Conservation (phyloP, 2,329 filamentous ascomycete genomes). For the Epichloe hybrida region DNA sequence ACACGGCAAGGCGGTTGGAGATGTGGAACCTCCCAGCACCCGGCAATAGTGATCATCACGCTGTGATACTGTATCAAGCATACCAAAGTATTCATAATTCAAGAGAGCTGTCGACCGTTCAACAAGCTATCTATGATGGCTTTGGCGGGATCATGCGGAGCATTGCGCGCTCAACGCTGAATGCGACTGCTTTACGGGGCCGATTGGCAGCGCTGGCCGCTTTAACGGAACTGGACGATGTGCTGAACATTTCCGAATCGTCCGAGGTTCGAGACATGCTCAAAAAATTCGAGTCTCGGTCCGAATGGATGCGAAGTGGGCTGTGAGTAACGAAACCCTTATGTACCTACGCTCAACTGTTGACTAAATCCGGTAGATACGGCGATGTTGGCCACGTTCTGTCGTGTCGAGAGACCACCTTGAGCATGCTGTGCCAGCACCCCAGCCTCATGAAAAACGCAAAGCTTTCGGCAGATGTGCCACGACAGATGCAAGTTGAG, state of each 20-base stretch:
- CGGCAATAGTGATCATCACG: constrained; percentile 43
- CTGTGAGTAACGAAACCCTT: constrained; percentile 38
- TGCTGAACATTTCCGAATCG: constrained; percentile 47
- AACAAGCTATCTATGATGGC: constrained; percentile 47
- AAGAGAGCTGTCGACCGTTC: constrained; percentile 38
- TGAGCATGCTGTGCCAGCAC: constrained; percentile 66
- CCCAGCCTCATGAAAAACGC: constrained; percentile 46
- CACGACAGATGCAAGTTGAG: constrained; percentile 60
- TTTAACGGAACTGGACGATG: constrained; percentile 69
- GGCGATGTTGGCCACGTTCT: constrained; percentile 69
- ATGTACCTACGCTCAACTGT: background rate
- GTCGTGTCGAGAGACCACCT: constrained; percentile 68
- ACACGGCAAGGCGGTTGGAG: constrained; percentile 68
- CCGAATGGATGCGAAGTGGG: constrained; percentile 74
- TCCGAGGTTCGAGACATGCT: constrained; percentile 50
- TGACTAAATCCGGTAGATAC: constrained; percentile 35
- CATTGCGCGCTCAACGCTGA: constrained; percentile 35
- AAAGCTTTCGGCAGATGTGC: constrained; percentile 46
- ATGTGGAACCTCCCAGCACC: constrained; percentile 85
- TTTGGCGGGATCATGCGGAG: constrained; percentile 46
- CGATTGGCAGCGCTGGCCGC: constrained; percentile 53
- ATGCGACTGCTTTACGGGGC: constrained; percentile 37
- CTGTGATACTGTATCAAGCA: constrained; percentile 61
- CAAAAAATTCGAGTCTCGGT: constrained; percentile 48
- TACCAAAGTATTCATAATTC: constrained; percentile 68